Evolutionary conservation across 1,284 basidiomycete species (phyloP), one percentile per base, ranked within the genome.

Genomic region (Heterobasidion annosum): DNA sequence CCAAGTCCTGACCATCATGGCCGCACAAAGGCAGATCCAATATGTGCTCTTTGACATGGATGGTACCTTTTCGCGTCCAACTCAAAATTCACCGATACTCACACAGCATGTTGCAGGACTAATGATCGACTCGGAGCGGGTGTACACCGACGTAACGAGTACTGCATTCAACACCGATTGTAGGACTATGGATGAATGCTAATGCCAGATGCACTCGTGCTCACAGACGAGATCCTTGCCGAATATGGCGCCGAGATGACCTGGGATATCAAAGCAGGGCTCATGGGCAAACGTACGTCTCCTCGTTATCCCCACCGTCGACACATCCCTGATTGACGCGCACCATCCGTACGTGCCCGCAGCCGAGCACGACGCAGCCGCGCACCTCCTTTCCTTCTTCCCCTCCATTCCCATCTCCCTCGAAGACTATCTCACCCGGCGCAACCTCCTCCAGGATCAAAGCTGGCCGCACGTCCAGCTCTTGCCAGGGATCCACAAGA

Each of bases 41-140:
- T 91, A 86, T 71, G 84, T 88, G 53, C 69, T 91, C 52, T 91
- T 91, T 62, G 88, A 91, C 66, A 81, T 91, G 82, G 88, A 91
- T 64, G 88, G 88, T 82, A 68, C 58, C 68, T 51, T 58, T 25
- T 46, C 52, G 45, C 32, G 8, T 40, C 25, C 6, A 13, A 19
- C 8, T 25, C 25, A 4, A 25, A 25, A 4, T 25, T 25, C 25
- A 25, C 3, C 25, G 25, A 25, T 25, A 25, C 5, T 25, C 5
- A 25, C 3, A 25, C 25, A 25, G 3, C 25, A 25, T 16, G 16
- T 53, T 34, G 50, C 53, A 72, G 74, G 82, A 40, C 63, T 83
- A 37, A 75, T 89, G 71, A 81, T 89, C 59, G 83, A 89, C 66
- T 83, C 85, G 4, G 86, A 91, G 63, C 72, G 72, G 47, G 74